phyloP scores from a whole-genome alignment of 2,329 filamentous ascomycete genomes.

The Ophidiomyces ophidiicola region DNA sequence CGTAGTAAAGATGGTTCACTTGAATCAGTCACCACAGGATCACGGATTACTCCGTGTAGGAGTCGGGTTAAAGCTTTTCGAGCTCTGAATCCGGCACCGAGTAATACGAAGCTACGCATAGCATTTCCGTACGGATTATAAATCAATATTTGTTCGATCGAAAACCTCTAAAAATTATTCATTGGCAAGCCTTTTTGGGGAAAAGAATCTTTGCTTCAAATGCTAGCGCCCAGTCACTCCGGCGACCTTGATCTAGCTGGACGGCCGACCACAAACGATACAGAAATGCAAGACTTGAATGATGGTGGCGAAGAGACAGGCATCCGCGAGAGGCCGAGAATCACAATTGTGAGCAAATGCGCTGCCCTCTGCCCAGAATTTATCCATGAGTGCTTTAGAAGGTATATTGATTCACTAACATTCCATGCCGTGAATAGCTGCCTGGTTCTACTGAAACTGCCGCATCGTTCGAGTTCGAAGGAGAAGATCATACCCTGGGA shows the following conservation, averaged over 20 bases:
- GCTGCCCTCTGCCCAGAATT: not conserved
- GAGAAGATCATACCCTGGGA: slow-evolving; percentile 89
- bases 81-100: too few species aligned
- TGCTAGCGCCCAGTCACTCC: slow-evolving; percentile 31
- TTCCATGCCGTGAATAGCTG: slow-evolving; percentile 46
- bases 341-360: slow-evolving; percentile 46
- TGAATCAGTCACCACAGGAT: too few species aligned
- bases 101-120: too few species aligned
- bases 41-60: too few species aligned
- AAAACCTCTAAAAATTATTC: too few species aligned
- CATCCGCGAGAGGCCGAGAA: slow-evolving; percentile 44
- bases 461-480: slow-evolving; percentile 86
- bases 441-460: slow-evolving; percentile 73
- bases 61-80: too few species aligned
- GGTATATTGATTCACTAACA: not conserved
- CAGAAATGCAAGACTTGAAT: slow-evolving; percentile 34
- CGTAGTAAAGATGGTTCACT: too few species aligned
- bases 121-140: too few species aligned
- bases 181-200: not conserved
- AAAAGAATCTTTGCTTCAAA: slow-evolving; percentile 10
- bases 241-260: slow-evolving; percentile 28
- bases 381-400: not conserved
- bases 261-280: slow-evolving; percentile 29
- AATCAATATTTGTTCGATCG: too few species aligned
- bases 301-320: slow-evolving; percentile 39